Percentiles rank a stretch among this genome's conserved stretches.
Conservation (phyloP, 129 eudicot genomes). For the Chrysanthemum seticuspe region DNA sequence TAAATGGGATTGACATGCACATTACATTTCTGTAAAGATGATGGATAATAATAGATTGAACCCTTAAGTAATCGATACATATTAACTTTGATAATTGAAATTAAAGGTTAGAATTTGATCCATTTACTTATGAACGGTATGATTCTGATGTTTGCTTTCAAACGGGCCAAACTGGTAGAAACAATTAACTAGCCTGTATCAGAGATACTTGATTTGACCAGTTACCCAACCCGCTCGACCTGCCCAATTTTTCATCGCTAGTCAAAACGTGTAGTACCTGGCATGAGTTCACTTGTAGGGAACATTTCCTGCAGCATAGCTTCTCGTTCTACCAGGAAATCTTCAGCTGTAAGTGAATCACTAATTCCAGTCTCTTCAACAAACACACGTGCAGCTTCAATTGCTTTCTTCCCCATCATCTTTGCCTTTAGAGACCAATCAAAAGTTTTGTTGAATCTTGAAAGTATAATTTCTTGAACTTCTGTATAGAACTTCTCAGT, state of each 20-base stretch:
- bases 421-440: conserved; percentile 97
- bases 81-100: no score
- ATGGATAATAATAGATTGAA: no score
- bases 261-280: conserved; percentile 47
- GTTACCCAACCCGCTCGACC: background rate
- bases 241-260: background rate
- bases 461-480: conserved; percentile 88
- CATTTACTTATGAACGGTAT: no score
- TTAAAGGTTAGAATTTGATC: no score
- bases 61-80: no score
- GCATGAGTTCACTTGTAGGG: conserved; percentile 92
- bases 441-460: conserved; percentile 89
- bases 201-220: background rate
- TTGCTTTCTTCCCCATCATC: conserved; percentile 99
- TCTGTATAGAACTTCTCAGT: conserved; percentile 93
- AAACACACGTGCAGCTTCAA: conserved; percentile 90
- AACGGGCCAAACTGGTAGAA: no score
- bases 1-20: no score
- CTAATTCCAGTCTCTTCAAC: conserved; percentile 93
- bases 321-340: conserved; percentile 81
- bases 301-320: conserved; percentile 72
- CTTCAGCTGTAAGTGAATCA: conserved; percentile 74
- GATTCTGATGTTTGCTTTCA: no score
- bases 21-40: no score
- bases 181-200: background rate